phyloP scores from a whole-genome alignment of 2,329 filamentous ascomycete species.

The Chaetoscypha palmicola region DNA sequence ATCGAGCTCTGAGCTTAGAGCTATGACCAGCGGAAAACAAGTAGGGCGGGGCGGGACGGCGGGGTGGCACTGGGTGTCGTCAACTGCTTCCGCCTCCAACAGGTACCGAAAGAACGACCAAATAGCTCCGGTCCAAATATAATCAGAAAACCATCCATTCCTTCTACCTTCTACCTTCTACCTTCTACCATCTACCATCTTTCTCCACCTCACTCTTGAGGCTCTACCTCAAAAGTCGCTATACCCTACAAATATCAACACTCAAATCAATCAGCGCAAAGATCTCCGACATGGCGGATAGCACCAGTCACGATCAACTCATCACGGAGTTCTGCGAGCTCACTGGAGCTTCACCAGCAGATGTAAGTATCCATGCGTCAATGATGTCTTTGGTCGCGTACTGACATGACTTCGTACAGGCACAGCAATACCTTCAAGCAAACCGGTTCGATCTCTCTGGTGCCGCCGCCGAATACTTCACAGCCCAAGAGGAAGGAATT shows the following conservation, averaged over 20 bases:
- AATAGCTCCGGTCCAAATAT: no score
- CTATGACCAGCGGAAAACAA: no score
- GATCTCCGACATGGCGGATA: conserved; percentile 27
- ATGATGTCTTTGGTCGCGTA: neutral
- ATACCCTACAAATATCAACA: neutral
- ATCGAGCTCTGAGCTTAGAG: no score
- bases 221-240: no score
- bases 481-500: conserved; percentile 45
- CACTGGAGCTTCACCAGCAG: conserved; percentile 43
- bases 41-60: no score
- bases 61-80: no score
- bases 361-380: conserved; percentile 33
- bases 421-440: conserved; percentile 56
- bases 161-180: no score
- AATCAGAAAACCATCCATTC: no score
- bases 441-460: conserved; percentile 60
- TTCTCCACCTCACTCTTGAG: no score
- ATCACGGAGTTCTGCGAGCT: conserved; percentile 49
- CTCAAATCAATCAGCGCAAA: neutral
- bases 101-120: no score
- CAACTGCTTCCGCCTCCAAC: no score
- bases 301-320: conserved; percentile 36
- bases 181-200: no score
- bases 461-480: conserved; percentile 57
- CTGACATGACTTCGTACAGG: conserved; percentile 39